Conservation (phyloP, 2,329 filamentous ascomycete genomes). For the Cladophialophora carrionii region DNA sequence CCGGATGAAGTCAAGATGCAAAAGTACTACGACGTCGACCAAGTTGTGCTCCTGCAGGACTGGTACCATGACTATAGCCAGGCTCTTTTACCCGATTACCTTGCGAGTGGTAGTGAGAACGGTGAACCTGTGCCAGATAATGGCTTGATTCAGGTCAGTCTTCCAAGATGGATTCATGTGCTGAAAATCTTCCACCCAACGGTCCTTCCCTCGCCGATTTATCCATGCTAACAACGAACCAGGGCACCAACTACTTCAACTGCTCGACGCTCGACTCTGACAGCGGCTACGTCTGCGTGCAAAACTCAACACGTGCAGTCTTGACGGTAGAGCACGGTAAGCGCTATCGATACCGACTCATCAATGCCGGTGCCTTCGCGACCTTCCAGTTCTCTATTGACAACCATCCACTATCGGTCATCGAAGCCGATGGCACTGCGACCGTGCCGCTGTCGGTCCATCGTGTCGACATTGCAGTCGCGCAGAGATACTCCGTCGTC, state of each 20-base stretch:
- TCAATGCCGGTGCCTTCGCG: slow-evolving; percentile 75
- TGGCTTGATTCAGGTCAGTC: slow-evolving; percentile 58
- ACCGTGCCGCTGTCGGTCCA: slow-evolving; percentile 53
- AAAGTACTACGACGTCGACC: slow-evolving; percentile 61
- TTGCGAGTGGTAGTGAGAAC: slow-evolving; percentile 58
- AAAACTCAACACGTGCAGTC: slow-evolving; percentile 20
- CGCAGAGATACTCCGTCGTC: slow-evolving; percentile 57
- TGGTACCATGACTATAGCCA: slow-evolving; percentile 61
- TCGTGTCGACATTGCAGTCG: slow-evolving; percentile 66
- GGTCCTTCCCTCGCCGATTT: not conserved
- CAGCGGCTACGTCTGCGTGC: slow-evolving; percentile 18
- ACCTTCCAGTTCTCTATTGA: slow-evolving; percentile 54
- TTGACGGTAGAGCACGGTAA: slow-evolving; percentile 62
- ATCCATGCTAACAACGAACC: not conserved
- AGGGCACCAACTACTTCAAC: slow-evolving; percentile 64
- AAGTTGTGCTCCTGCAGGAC: slow-evolving; percentile 69
- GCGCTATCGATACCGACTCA: slow-evolving; percentile 72
- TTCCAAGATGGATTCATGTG: not conserved
- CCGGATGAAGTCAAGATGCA: slow-evolving; percentile 54
- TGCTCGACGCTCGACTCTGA: slow-evolving; percentile 15
- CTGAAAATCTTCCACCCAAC: not conserved
- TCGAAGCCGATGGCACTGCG: slow-evolving; percentile 45
- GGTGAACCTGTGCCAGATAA: slow-evolving; percentile 69
- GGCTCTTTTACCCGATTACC: slow-evolving; percentile 40
- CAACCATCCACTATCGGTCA: slow-evolving; percentile 35